phyloP scores from a whole-genome alignment of 2,329 filamentous ascomycete genomes.

The Colletotrichum tropicicola region DNA sequence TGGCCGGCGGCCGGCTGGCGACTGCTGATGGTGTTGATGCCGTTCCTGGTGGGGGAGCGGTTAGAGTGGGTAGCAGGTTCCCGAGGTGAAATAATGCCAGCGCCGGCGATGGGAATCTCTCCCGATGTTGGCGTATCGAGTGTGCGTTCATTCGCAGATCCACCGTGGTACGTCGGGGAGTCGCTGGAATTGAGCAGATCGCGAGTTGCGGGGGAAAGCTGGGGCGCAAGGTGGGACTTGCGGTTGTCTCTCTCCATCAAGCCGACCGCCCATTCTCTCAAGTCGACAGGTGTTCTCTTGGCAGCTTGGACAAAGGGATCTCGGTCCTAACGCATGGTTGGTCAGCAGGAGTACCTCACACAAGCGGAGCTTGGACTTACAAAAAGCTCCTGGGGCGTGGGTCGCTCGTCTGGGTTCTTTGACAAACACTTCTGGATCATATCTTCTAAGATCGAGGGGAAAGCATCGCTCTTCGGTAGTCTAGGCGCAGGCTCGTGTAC shows the following conservation, averaged over 20 bases:
- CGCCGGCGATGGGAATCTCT: slow-evolving; percentile 74
- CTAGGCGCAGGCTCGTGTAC: slow-evolving; percentile 94
- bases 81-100: slow-evolving; percentile 62
- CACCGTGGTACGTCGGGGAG: slow-evolving; percentile 59
- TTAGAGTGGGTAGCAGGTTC: slow-evolving; percentile 56
- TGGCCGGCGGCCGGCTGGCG: slow-evolving; percentile 46
- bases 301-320: slow-evolving; percentile 96
- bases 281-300: slow-evolving; percentile 93
- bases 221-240: slow-evolving; percentile 89
- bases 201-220: slow-evolving; percentile 80
- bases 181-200: slow-evolving; percentile 75
- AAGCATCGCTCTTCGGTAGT: slow-evolving; percentile 96
- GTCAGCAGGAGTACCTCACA: slow-evolving; percentile 28
- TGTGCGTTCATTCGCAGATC: slow-evolving; percentile 54
- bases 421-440: slow-evolving; percentile 96
- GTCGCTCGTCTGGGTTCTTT: slow-evolving; percentile 88
- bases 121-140: slow-evolving; percentile 74
- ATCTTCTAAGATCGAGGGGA: slow-evolving; percentile 92
- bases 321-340: slow-evolving; percentile 69
- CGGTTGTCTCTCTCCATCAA: slow-evolving; percentile 96
- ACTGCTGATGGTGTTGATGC: slow-evolving; percentile 56
- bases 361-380: slow-evolving; percentile 60
- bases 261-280: slow-evolving; percentile 91
- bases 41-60: slow-evolving; percentile 62
- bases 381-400: slow-evolving; percentile 92